phyloP scores from a whole-genome alignment of 192 early-diverging fungal species.

The Coemansia aciculifera region DNA sequence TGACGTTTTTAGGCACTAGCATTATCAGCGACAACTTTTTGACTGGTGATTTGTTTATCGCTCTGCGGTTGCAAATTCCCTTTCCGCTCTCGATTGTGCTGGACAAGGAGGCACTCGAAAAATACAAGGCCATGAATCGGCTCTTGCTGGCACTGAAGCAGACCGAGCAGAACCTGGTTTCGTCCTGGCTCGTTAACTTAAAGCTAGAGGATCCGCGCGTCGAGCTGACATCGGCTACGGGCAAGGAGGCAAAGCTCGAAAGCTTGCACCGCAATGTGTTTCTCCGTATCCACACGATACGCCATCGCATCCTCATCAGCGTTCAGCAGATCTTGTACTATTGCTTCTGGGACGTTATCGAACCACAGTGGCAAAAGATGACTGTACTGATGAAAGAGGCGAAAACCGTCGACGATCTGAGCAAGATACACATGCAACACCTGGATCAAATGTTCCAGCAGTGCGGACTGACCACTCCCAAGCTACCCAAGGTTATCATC shows the following conservation, averaged over 20 bases:
- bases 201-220: constrained; percentile 39
- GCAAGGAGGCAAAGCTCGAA: constrained; percentile 42
- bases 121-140: constrained; percentile 90
- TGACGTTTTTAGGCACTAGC: constrained; percentile 23
- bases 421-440: constrained; percentile 77
- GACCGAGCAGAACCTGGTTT: constrained; percentile 77
- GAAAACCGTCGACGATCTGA: constrained; percentile 85
- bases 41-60: constrained; percentile 77
- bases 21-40: constrained; percentile 33
- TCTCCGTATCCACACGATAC: constrained; percentile 68
- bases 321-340: constrained; percentile 92
- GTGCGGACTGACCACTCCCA: constrained; percentile 82
- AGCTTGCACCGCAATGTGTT: constrained; percentile 58
- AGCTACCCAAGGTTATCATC: constrained; percentile 70
- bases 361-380: constrained; percentile 83
- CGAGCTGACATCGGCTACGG: constrained; percentile 25
- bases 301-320: constrained; percentile 85
- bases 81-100: constrained; percentile 93
- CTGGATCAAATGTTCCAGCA: constrained; percentile 87
- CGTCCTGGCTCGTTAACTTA: constrained; percentile 66
- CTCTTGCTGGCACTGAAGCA: constrained; percentile 87
- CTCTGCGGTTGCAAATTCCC: constrained; percentile 74
- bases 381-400: constrained; percentile 62
- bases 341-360: constrained; percentile 88
- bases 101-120: constrained; percentile 75